Evolutionary conservation across 1,284 basidiomycete genomes (phyloP), one percentile per base, ranked within the genome.

Genomic region (Agaricales sp.): DNA sequence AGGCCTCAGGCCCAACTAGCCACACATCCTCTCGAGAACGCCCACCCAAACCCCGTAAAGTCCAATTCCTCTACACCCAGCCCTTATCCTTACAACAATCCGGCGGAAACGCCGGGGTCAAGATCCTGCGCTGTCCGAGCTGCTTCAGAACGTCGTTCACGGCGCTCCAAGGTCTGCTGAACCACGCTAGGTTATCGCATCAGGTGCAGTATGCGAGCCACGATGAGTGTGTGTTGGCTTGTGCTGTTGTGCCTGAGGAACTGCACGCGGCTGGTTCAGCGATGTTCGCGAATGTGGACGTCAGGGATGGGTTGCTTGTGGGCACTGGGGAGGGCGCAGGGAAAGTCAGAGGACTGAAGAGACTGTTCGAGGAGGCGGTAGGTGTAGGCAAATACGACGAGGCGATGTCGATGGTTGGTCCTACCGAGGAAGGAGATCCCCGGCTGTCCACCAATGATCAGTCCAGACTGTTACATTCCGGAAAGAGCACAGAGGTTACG

Each of bases 111-210:
- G 55, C 64, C 63, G 23, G 69, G 69, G 53, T 56, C 4, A 67
- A 67, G 52, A 59, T 72, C 23, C 67, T 88, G 45, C 70, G 68
- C 16, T 88, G 85, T 56, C 75, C 79, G 0, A 70, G 68, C 51
- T 88, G 85, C 55, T 56, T 63, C 16, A 75, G 80, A 41, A 76
- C 73, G 1, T 68, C 81, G 13, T 87, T 88, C 57, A 79, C 77
- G 12, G 80, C 75, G n/a, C 69, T 87, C 1, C 86, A 88, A 61
- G 86, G 85, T 2, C 70, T 88, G 19, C 68, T 87, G 21, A 88
- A 87, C 54, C 85, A 88, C 57, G 82, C 78, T 50, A 78, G 86
- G 11, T 67, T 86, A 23, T 70, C 75, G 2, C 85, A 88, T 59
- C 64, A 67, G 16, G 67, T 78, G 45, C 82, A 83, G 55, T 88